Evolutionary conservation across 805 yeast genomes (phyloP).

Genomic region (Candida multigemmis): DNA sequence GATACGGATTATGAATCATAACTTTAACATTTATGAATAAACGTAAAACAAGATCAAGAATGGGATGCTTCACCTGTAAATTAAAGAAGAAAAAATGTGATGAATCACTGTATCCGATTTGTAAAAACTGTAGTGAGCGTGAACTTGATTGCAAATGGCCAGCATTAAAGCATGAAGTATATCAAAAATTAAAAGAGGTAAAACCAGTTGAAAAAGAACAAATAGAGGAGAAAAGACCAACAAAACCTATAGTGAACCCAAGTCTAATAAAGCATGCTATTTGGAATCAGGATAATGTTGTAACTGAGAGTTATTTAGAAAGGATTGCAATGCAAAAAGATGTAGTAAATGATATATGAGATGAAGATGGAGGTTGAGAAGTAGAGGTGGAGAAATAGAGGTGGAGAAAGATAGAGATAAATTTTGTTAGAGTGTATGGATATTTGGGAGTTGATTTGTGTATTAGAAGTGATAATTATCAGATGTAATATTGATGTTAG

Average conservation of each 20-base stretch:
- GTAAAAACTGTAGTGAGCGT: constrained; percentile 15
- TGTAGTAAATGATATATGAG: constrained; percentile 14
- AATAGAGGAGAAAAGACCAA: not conserved
- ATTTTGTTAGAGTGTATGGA: too few species aligned
- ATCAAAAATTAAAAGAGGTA: constrained; percentile 6
- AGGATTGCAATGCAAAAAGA: constrained; percentile 32
- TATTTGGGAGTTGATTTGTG: too few species aligned
- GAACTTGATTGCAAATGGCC: constrained; percentile 19
- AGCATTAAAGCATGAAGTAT: constrained; percentile 10
- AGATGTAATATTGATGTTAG: too few species aligned
- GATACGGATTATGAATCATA: constrained; percentile 13
- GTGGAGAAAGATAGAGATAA: too few species aligned
- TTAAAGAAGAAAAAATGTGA: constrained; percentile 21
- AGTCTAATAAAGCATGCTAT: constrained; percentile 1
- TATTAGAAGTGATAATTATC: too few species aligned
- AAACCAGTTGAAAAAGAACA: not conserved
- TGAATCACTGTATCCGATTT: constrained; percentile 20
- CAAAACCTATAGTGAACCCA: not conserved
- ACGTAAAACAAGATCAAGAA: constrained; percentile 12
- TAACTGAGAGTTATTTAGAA: constrained; percentile 8
- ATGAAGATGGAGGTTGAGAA: constrained; percentile 1
- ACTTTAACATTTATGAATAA: not conserved
- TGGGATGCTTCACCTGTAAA: constrained; percentile 24
- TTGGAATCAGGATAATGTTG: not conserved
- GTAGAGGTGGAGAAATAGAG: too few species aligned